Evolutionary conservation across 208 protist genomes (phyloP).

Genomic region (Blastocrithidia nonstop): DNA sequence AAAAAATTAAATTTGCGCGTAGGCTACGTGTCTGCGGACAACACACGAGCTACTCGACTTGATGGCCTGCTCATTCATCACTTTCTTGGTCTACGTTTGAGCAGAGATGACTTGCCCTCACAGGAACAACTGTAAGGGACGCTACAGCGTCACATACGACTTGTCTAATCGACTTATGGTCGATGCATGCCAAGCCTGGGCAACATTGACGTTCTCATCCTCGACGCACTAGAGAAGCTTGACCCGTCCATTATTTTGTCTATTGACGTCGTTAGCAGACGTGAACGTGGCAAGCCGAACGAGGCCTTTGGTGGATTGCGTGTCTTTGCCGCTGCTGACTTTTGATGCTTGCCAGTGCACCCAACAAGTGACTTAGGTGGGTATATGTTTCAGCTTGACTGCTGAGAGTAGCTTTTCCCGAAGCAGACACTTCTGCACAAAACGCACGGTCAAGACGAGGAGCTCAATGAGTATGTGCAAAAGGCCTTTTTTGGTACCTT

Average conservation of each 20-base stretch:
- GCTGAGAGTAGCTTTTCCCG: slow-evolving; percentile 61
- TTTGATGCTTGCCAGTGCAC: slow-evolving; percentile 67
- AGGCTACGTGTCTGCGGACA: slow-evolving; percentile 64
- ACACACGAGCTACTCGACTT: slow-evolving; percentile 35
- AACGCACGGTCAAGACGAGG: slow-evolving; percentile 26
- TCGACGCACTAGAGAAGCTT: slow-evolving; percentile 61
- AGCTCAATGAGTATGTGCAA: slow-evolving; percentile 36
- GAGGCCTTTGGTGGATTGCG: slow-evolving; percentile 69
- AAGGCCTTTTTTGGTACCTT: slow-evolving; percentile 48
- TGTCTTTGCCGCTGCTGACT: slow-evolving; percentile 69
- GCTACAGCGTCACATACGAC: slow-evolving; percentile 63
- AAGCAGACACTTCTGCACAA: slow-evolving; percentile 38
- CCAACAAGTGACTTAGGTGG: slow-evolving; percentile 69
- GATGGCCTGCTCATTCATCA: slow-evolving; percentile 53
- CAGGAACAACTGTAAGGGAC: slow-evolving; percentile 79
- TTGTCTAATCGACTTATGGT: slow-evolving; percentile 57
- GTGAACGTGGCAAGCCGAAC: slow-evolving; percentile 16
- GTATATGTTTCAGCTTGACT: slow-evolving; percentile 62
- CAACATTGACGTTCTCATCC: slow-evolving; percentile 54
- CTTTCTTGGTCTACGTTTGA: slow-evolving; percentile 67
- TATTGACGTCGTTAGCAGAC: slow-evolving; percentile 62
- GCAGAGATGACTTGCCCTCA: slow-evolving; percentile 55
- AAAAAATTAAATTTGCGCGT: slow-evolving; percentile 15
- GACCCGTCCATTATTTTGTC: slow-evolving; percentile 32
- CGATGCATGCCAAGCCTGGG: slow-evolving; percentile 42